phyloP scores from a whole-genome alignment of 371 early-diverging fungal genomes.

The Amoeboradix gromovi region DNA sequence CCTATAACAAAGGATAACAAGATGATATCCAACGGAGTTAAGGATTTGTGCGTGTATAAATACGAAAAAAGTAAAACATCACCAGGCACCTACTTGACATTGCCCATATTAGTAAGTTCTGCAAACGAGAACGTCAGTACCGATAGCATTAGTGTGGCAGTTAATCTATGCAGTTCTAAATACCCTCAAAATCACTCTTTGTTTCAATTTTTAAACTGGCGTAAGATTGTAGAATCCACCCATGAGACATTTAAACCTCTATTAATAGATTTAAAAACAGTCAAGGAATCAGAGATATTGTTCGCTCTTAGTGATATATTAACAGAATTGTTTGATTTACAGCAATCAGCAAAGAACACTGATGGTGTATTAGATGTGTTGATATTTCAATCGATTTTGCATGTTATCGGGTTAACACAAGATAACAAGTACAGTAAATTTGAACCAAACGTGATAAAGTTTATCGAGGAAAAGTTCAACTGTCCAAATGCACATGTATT shows the following conservation, averaged over 20 bases:
- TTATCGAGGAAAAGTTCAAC: not conserved
- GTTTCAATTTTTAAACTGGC: not conserved
- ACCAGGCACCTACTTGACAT: not conserved
- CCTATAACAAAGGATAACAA: not conserved
- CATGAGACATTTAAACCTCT: not conserved
- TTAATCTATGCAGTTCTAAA: not conserved
- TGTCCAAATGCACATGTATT: not conserved
- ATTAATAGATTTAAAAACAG: not conserved
- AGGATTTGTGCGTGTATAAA: not conserved
- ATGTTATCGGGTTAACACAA: not conserved
- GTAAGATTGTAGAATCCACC: not conserved
- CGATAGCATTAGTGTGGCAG: not conserved
- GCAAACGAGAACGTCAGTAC: not conserved
- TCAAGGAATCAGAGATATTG: not conserved
- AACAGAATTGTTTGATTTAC: not conserved
- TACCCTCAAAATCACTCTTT: not conserved
- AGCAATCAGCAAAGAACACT: not conserved
- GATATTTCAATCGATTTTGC: not conserved
- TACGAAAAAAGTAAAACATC: not conserved
- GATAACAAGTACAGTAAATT: not conserved
- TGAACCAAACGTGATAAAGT: not conserved
- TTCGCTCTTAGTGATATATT: not conserved
- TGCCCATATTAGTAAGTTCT: not conserved
- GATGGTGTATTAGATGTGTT: not conserved
- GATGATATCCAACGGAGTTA: not conserved